phyloP scores from a whole-genome alignment of 768 basidiomycete genomes.

The Rhodosporidiobolus sp. region DNA sequence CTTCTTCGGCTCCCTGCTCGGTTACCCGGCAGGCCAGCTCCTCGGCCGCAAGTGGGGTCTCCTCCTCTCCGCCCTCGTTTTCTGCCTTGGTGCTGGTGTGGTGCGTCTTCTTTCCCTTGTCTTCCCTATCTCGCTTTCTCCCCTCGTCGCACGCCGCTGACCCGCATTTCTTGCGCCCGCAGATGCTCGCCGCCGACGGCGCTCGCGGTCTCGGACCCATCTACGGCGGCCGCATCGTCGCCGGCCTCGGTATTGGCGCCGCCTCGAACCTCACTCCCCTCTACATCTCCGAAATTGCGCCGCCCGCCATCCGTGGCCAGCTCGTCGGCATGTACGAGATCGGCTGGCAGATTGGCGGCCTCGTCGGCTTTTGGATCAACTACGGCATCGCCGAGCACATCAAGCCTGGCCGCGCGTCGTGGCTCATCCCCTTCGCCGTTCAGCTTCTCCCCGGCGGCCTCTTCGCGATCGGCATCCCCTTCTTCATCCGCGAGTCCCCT shows the following conservation, averaged over 20 bases:
- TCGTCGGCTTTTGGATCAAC: slow-evolving; percentile 52
- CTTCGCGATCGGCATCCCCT: slow-evolving; percentile 46
- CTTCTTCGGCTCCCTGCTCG: slow-evolving; percentile 65
- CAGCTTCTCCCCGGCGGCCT: slow-evolving; percentile 46
- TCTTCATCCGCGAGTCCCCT: slow-evolving; percentile 49
- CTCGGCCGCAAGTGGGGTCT: slow-evolving; percentile 58
- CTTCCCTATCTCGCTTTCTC: slow-evolving; percentile 42
- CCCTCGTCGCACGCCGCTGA: neutral
- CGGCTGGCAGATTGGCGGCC: slow-evolving; percentile 53
- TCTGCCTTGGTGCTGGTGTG: slow-evolving; percentile 59
- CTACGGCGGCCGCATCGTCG: slow-evolving; percentile 54
- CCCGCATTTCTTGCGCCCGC: neutral
- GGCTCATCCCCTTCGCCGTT: slow-evolving; percentile 48
- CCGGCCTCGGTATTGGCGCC: slow-evolving; percentile 51
- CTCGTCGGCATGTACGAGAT: slow-evolving; percentile 57
- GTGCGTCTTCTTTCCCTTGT: too few species aligned
- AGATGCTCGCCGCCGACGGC: slow-evolving; percentile 40
- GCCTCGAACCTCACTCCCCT: slow-evolving; percentile 49
- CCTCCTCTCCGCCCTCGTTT: slow-evolving; percentile 55
- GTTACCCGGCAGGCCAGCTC: slow-evolving; percentile 59
- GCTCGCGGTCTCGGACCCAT: slow-evolving; percentile 46
- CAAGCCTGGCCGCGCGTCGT: slow-evolving; percentile 51
- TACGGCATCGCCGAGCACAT: slow-evolving; percentile 36
- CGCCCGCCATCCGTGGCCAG: slow-evolving; percentile 51
- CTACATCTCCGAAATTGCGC: slow-evolving; percentile 55